Evolutionary conservation across 805 yeast genomes (phyloP).

Genomic region (Ascoidea rubescens): DNA sequence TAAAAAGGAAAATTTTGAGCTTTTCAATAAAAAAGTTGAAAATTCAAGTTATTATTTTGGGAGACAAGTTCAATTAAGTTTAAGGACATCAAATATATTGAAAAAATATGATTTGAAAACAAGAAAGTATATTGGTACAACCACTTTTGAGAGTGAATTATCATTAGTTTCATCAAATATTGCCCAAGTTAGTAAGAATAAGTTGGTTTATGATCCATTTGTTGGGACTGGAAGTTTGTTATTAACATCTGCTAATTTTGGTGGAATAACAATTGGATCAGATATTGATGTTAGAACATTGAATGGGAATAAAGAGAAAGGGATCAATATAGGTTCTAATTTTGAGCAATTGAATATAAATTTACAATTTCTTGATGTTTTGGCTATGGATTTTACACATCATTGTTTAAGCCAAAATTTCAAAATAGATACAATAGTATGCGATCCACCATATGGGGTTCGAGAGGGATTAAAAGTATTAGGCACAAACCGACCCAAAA

Average conservation of each 20-base stretch:
- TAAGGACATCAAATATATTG: constrained; percentile 46
- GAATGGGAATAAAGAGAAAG: constrained; percentile 51
- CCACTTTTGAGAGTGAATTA: constrained; percentile 91
- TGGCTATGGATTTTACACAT: constrained; percentile 93
- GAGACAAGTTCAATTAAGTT: constrained; percentile 47
- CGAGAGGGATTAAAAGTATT: constrained; percentile 90
- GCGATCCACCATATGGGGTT: constrained; percentile 98
- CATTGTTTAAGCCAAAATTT: constrained; percentile 58
- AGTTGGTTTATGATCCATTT: constrained; percentile 82
- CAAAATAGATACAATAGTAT: constrained; percentile 64
- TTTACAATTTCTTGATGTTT: constrained; percentile 49
- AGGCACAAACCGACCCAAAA: constrained; percentile 52
- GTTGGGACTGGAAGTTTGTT: constrained; percentile 94
- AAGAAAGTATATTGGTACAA: constrained; percentile 85
- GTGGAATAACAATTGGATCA: constrained; percentile 71
- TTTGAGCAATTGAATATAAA: constrained; percentile 60
- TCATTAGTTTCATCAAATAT: constrained; percentile 79
- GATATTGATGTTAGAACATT: constrained; percentile 79
- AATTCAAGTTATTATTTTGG: constrained; percentile 61
- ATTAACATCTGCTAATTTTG: constrained; percentile 76
- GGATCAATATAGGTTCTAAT: constrained; percentile 41
- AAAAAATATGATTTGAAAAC: constrained; percentile 73
- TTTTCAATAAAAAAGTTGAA: constrained; percentile 25
- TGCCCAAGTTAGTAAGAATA: constrained; percentile 55
- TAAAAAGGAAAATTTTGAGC: too few species aligned